A percentile compares a stretch with the other conserved stretches of the same genome.
Evolutionary conservation across 2,329 filamentous ascomycete genomes (phyloP).

Genomic region (Colletotrichum tropicicola): DNA sequence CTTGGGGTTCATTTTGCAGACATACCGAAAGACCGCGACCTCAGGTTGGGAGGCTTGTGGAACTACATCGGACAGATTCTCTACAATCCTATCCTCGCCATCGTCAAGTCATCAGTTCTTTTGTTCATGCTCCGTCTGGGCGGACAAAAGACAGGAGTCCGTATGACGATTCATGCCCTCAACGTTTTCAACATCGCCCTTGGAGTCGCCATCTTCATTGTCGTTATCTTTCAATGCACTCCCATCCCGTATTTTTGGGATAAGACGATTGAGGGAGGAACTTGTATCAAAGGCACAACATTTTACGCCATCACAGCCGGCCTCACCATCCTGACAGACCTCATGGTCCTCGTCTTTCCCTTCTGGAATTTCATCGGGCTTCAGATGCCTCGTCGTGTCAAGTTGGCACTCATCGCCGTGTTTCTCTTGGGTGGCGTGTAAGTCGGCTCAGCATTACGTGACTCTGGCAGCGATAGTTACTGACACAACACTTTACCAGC

Average conservation of each 20-base stretch:
- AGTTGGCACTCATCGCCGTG: constrained; percentile 48
- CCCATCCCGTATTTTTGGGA: constrained; percentile 46
- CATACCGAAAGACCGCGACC: neutral
- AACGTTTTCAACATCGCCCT: constrained; percentile 45
- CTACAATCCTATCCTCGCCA: constrained; percentile 55
- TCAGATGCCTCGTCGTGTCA: constrained; percentile 46
- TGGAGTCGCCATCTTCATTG: constrained; percentile 46
- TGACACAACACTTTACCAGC: neutral
- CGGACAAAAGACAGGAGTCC: constrained; percentile 38
- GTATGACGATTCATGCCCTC: constrained; percentile 37
- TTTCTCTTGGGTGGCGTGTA: constrained; percentile 49
- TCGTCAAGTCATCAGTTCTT: constrained; percentile 45
- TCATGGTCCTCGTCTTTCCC: constrained; percentile 39
- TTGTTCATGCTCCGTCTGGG: constrained; percentile 43
- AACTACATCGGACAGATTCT: constrained; percentile 40
- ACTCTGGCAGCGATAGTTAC: neutral
- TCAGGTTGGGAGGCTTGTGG: constrained; percentile 33
- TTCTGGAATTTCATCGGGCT: constrained; percentile 51
- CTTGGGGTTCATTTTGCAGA: neutral
- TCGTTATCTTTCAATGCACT: constrained; percentile 49
- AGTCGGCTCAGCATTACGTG: constrained; percentile 32
- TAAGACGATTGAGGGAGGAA: neutral
- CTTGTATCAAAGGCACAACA: neutral
- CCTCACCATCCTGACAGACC: constrained; percentile 21
- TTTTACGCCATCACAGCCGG: constrained; percentile 10